phyloP scores from a whole-genome alignment of 257 asterid species.

The Salvia miltiorrhiza region DNA sequence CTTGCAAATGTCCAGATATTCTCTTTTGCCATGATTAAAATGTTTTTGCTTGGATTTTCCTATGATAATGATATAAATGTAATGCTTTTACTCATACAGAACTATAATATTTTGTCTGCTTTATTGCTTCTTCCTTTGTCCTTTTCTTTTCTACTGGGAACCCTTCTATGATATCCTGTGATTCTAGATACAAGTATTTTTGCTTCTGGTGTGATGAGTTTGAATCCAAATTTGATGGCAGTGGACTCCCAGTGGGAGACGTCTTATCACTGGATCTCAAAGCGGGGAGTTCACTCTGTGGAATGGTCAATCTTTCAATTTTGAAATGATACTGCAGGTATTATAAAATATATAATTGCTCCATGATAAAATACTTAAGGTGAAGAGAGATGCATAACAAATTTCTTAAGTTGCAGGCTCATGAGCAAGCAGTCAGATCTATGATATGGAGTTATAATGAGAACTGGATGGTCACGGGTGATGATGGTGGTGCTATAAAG shows the following conservation, averaged over 20 bases:
- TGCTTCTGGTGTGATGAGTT: conserved; percentile 24
- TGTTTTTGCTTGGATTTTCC: neutral
- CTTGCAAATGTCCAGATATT: conserved; percentile 1
- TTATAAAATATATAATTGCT: conserved; percentile 16
- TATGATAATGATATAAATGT: conserved; percentile 1
- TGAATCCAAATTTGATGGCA: conserved; percentile 33
- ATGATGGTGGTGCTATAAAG: conserved; percentile 98
- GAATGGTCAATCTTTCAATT: conserved; percentile 98
- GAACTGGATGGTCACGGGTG: conserved; percentile 99
- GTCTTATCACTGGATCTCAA: conserved; percentile 97
- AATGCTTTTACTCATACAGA: conserved; percentile 10
- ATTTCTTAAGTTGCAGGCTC: conserved; percentile 66
- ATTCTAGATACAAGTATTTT: conserved; percentile 3
- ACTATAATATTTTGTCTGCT: neutral
- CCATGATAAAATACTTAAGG: conserved; percentile 2
- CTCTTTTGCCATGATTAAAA: conserved; percentile 1
- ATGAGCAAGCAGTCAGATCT: conserved; percentile 97
- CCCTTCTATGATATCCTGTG: neutral
- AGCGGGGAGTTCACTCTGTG: conserved; percentile 99
- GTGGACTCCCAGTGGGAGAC: conserved; percentile 99
- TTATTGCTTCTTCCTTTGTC: neutral
- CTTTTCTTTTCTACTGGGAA: neutral
- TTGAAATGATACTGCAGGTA: conserved; percentile 99
- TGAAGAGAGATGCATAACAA: conserved; percentile 9
- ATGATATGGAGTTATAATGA: conserved; percentile 99